These are phyloP conservation scores for Zygosaccharomyces kombuchaensis DNA, from an alignment of 805 yeast species.

Conservation along the genomic window DNA sequence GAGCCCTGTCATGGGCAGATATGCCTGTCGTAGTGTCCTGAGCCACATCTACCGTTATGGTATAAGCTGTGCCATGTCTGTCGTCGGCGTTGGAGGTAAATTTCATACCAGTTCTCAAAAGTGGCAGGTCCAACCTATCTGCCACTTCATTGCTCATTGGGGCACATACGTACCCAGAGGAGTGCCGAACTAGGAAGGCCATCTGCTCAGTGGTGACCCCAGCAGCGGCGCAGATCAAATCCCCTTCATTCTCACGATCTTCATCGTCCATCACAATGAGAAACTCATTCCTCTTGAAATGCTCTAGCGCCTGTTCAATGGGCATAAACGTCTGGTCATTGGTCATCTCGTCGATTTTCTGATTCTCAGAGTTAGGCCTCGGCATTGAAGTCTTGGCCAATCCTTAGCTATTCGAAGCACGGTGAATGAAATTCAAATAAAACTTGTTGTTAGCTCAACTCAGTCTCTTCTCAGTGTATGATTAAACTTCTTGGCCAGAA, in stretches of 20 bases:
- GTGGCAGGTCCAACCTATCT: constrained; percentile 71
- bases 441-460: no score
- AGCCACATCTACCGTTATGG: constrained; percentile 80
- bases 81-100: constrained; percentile 47
- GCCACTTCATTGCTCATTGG: constrained; percentile 79
- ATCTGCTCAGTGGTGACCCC: constrained; percentile 72
- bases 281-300: constrained; percentile 46
- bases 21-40: constrained; percentile 97
- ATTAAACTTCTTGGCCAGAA: background rate
- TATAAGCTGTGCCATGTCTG: constrained; percentile 95
- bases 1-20: constrained; percentile 87
- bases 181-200: constrained; percentile 88
- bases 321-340: constrained; percentile 17
- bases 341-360: constrained; percentile 3
- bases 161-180: constrained; percentile 90
- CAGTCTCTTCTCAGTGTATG: no score
- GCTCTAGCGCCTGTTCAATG: constrained; percentile 31
- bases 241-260: constrained; percentile 96
- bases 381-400: background rate
- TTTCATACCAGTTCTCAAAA: constrained; percentile 46
- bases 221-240: constrained; percentile 89
- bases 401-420: background rate
- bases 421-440: no score
- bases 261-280: constrained; percentile 97
- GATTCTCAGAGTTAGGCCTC: background rate